Percentiles rank a stretch among this genome's conserved stretches.
Conservation (phyloP, 2,329 filamentous ascomycete species). For the Claviceps purpurea region DNA sequence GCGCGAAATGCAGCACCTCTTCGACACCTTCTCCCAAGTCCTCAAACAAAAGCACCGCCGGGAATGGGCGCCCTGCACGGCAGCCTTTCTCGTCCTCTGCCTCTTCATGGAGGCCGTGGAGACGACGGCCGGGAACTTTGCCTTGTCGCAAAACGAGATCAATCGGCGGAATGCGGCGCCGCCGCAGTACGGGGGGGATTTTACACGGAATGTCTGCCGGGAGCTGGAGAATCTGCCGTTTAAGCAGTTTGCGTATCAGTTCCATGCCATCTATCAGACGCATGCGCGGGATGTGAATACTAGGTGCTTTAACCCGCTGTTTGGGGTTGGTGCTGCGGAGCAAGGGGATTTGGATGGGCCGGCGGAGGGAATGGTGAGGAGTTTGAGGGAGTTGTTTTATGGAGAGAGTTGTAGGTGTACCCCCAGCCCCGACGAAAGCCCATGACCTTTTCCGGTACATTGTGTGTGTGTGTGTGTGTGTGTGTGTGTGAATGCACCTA, state of each 20-base stretch:
- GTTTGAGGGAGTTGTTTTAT: slow-evolving; percentile 30
- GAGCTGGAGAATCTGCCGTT: slow-evolving; percentile 47
- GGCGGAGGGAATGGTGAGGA: slow-evolving; percentile 30
- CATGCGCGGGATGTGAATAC: slow-evolving; percentile 34
- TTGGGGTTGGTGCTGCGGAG: slow-evolving; percentile 28
- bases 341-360: slow-evolving; percentile 32
- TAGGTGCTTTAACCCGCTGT: slow-evolving; percentile 42
- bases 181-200: slow-evolving; percentile 25
- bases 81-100: slow-evolving; percentile 42
- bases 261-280: slow-evolving; percentile 47
- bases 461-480: too few relatives aligned
- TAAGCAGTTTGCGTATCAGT: slow-evolving; percentile 46
- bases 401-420: slow-evolving; percentile 30
- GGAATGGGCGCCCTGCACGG: slow-evolving; percentile 44
- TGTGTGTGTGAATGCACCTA: too few relatives aligned
- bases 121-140: slow-evolving; percentile 37
- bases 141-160: slow-evolving; percentile 37
- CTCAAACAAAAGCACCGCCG: slow-evolving; percentile 39
- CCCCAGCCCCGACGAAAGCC: too few relatives aligned
- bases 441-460: too few relatives aligned
- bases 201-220: slow-evolving; percentile 32
- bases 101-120: slow-evolving; percentile 47
- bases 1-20: slow-evolving; percentile 36
- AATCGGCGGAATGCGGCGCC: slow-evolving; percentile 24
- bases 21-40: slow-evolving; percentile 37